These are phyloP conservation scores for Russula virescens DNA, from an alignment of 768 basidiomycete species.

Conservation along the genomic window DNA sequence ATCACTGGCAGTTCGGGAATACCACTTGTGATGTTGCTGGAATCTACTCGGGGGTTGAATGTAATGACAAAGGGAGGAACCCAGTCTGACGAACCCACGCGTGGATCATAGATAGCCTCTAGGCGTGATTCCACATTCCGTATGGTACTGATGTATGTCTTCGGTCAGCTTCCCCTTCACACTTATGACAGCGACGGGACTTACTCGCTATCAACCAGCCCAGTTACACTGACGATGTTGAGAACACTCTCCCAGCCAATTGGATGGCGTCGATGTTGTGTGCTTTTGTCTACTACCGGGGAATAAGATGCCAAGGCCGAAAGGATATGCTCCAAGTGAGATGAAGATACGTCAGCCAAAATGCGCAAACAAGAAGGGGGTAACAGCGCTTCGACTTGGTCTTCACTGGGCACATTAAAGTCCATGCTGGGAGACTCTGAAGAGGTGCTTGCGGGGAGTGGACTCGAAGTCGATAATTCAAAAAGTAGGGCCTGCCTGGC, in stretches of 20 bases:
- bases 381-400: conserved; percentile 31
- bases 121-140: conserved; percentile 18
- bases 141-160: conserved; percentile 2
- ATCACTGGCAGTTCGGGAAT: not conserved
- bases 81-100: conserved; percentile 1
- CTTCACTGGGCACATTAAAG: conserved; percentile 14
- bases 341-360: conserved; percentile 41
- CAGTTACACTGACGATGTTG: conserved; percentile 42
- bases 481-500: conserved; percentile 32
- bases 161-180: not conserved
- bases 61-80: not conserved
- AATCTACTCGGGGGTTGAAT: conserved; percentile 2
- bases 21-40: conserved; percentile 1
- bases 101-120: conserved; percentile 17
- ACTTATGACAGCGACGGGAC: conserved; percentile 11
- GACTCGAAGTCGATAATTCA: conserved; percentile 24
- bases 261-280: conserved; percentile 59
- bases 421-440: not conserved
- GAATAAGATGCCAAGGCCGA: conserved; percentile 50
- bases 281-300: conserved; percentile 48
- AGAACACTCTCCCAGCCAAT: conserved; percentile 63
- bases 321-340: conserved; percentile 47
- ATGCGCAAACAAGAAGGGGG: conserved; percentile 31
- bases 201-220: conserved; percentile 30
- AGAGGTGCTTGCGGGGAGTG: conserved; percentile 14